Evolutionary conservation across 148 eudicot genomes (phyloP).

Genomic region (Mesembryanthemum crystallinum): DNA sequence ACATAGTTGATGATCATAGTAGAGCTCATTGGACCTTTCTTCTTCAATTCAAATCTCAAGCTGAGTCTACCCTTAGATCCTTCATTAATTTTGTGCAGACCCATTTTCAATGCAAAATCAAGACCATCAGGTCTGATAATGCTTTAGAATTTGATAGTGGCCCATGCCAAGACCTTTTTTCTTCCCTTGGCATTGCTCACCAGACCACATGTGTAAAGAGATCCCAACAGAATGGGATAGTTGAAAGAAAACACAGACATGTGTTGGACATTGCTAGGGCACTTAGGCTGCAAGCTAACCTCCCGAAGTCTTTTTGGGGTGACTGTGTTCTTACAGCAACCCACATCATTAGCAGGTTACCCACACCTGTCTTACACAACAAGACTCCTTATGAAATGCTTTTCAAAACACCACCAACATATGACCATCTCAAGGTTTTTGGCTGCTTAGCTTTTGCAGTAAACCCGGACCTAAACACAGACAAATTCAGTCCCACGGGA

Average conservation of each 20-base stretch:
- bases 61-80: fast-evolving
- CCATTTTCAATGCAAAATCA: background rate
- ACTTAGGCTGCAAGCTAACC: background rate
- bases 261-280: background rate
- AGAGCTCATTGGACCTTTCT: background rate
- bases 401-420: background rate
- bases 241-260: background rate
- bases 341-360: background rate
- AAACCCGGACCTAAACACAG: background rate
- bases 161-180: background rate
- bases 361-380: background rate
- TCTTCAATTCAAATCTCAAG: background rate
- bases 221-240: background rate
- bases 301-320: background rate
- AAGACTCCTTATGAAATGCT: background rate
- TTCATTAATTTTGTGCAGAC: background rate
- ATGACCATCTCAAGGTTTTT: background rate
- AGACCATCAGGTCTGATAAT: background rate
- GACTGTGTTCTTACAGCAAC: background rate
- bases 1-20: background rate
- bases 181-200: background rate
- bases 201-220: background rate
- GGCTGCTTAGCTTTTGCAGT: slow-evolving; percentile 4
- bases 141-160: background rate
- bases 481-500: background rate